Percentiles rank a stretch among this genome's conserved stretches.
These are phyloP conservation scores for Boletellus ananas DNA, from an alignment of 768 basidiomycete genomes.

Conservation along the genomic window DNA sequence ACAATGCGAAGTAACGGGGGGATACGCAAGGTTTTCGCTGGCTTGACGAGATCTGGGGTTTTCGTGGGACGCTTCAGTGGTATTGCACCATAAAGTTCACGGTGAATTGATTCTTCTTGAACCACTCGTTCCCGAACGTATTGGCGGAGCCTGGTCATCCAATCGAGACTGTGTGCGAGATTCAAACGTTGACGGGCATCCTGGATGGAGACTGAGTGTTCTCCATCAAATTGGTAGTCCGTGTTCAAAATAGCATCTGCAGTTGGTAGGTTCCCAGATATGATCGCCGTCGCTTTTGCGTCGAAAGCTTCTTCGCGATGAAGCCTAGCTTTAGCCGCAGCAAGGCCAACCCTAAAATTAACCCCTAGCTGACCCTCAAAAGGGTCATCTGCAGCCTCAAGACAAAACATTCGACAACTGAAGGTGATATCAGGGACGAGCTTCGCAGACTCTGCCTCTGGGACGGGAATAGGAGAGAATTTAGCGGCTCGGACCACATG, in stretches of 20 bases:
- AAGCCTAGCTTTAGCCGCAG: slow-evolving; percentile 64
- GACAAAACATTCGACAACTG: slow-evolving; percentile 53
- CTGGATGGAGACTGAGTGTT: slow-evolving; percentile 62
- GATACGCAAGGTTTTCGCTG: slow-evolving; percentile 30
- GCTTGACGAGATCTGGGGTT: slow-evolving; percentile 44
- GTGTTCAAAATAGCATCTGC: slow-evolving; percentile 38
- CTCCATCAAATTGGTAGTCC: slow-evolving; percentile 60
- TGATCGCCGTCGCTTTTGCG: slow-evolving; percentile 71
- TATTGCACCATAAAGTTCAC: slow-evolving; percentile 41
- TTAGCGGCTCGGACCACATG: slow-evolving; percentile 49
- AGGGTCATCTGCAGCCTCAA: slow-evolving; percentile 82
- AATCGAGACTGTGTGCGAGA: slow-evolving; percentile 67
- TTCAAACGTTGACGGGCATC: slow-evolving; percentile 72
- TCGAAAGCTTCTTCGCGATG: slow-evolving; percentile 79
- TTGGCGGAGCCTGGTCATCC: slow-evolving; percentile 58
- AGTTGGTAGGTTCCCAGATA: slow-evolving; percentile 27
- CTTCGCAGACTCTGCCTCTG: slow-evolving; percentile 72
- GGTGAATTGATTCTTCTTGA: slow-evolving; percentile 46
- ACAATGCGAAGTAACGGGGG: slow-evolving; percentile 72
- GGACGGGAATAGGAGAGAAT: slow-evolving; percentile 54
- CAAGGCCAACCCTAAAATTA: slow-evolving; percentile 68
- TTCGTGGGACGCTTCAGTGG: slow-evolving; percentile 28
- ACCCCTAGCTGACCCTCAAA: slow-evolving; percentile 75
- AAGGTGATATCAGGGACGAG: slow-evolving; percentile 59
- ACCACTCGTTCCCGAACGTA: slow-evolving; percentile 42